A percentile compares a stretch with the other conserved stretches of the same genome.
These are phyloP conservation scores for Colletotrichum tabaci DNA, from an alignment of 2,329 filamentous ascomycete genomes.

Conservation along the genomic window DNA sequence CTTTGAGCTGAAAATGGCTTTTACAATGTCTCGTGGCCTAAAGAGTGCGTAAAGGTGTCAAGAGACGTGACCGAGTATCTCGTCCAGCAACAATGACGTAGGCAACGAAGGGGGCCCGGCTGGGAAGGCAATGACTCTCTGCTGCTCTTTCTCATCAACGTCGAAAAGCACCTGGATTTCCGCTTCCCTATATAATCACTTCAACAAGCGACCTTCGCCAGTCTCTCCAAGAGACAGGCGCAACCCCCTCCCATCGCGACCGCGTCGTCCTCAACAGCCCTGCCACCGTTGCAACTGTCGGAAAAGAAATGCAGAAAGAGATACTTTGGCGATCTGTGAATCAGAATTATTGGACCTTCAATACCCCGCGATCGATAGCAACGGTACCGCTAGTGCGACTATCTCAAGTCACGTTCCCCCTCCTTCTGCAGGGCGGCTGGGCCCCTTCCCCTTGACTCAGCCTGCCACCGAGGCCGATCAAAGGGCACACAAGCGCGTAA, in stretches of 20 bases:
- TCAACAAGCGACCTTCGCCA: neutral
- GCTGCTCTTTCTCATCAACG: neutral
- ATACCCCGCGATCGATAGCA: slow-evolving; percentile 9
- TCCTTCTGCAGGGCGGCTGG: slow-evolving; percentile 31
- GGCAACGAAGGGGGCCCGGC: neutral
- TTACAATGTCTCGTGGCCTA: neutral
- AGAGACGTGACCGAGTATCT: neutral
- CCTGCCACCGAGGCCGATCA: slow-evolving; percentile 35
- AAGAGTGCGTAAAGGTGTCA: neutral
- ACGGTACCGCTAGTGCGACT: neutral
- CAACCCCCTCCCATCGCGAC: slow-evolving; percentile 22
- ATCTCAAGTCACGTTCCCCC: slow-evolving; percentile 25
- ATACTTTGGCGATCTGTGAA: slow-evolving; percentile 21
- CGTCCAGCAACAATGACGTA: neutral
- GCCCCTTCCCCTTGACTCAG: slow-evolving; percentile 37
- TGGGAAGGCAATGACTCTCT: slow-evolving; percentile 1
- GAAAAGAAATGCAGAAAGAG: slow-evolving; percentile 38
- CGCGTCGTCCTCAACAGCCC: slow-evolving; percentile 16
- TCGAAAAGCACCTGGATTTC: neutral
- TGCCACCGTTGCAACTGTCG: slow-evolving; percentile 9
- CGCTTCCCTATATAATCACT: slow-evolving; percentile 28
- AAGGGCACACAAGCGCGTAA: slow-evolving; percentile 18
- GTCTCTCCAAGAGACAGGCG: neutral
- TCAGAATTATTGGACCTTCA: slow-evolving; percentile 18
- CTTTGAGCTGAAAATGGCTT: rapidly evolving